Percentiles rank a stretch among this genome's conserved stretches.
Conservation (phyloP, 768 basidiomycete species). For the Boletus tylopilopsis region DNA sequence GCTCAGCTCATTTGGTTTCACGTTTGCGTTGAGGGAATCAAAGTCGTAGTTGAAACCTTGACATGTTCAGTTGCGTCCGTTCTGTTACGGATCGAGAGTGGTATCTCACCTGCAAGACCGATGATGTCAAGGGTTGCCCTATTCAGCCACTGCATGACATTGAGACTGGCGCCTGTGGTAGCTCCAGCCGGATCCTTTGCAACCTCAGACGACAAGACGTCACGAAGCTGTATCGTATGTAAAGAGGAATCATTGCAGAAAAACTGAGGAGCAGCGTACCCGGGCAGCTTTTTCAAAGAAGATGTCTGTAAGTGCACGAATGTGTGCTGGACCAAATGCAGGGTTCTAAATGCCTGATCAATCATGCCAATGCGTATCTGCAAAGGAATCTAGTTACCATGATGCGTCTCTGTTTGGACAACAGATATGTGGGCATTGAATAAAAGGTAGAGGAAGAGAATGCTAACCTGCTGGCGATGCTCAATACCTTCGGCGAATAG, state of each 20-base stretch:
- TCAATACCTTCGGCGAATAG: slow-evolving; percentile 17
- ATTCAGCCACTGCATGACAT: slow-evolving; percentile 33
- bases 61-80: not conserved
- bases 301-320: slow-evolving; percentile 53
- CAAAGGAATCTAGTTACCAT: too few relatives aligned
- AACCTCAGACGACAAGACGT: slow-evolving; percentile 39
- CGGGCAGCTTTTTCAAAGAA: slow-evolving; percentile 53
- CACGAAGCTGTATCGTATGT: slow-evolving; percentile 33
- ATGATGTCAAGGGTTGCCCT: slow-evolving; percentile 35
- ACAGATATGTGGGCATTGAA: too few relatives aligned
- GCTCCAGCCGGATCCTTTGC: slow-evolving; percentile 17
- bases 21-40: slow-evolving; percentile 23
- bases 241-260: not conserved
- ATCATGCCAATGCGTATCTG: not conserved
- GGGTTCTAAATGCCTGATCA: slow-evolving; percentile 42
- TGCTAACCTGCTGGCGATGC: slow-evolving; percentile 35
- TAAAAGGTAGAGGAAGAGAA: not conserved
- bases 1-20: slow-evolving; percentile 28
- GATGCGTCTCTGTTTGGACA: too few relatives aligned
- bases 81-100: too few relatives aligned
- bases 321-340: slow-evolving; percentile 57
- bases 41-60: slow-evolving; percentile 39
- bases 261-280: slow-evolving; percentile 26
- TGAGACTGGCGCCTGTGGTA: slow-evolving; percentile 12
- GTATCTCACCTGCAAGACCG: slow-evolving; percentile 36